phyloP scores from a whole-genome alignment of 371 early-diverging fungal genomes.

The Syncephalastrum racemosum region DNA sequence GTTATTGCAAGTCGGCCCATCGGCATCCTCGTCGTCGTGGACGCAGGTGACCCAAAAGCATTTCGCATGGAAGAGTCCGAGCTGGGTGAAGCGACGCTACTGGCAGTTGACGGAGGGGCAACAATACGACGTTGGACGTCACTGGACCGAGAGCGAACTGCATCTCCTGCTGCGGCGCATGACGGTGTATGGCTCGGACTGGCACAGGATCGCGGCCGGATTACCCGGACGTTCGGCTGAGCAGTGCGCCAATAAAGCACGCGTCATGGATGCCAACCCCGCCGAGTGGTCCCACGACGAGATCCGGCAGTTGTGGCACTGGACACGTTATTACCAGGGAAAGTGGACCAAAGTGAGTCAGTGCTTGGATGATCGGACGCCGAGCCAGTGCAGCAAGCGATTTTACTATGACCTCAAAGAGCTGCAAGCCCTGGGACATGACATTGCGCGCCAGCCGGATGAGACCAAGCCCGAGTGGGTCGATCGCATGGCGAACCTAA shows the following conservation, averaged over 20 bases:
- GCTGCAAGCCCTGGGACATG: conserved; percentile 16
- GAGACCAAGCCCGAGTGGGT: conserved; percentile 26
- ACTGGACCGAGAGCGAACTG: conserved; percentile 33
- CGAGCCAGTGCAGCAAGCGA: conserved; percentile 13
- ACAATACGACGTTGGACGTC: too few species aligned
- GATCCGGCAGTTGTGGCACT: conserved; percentile 32
- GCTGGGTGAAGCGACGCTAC: conserved; percentile 22
- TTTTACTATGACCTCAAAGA: conserved; percentile 23
- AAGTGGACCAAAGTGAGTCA: conserved; percentile 19
- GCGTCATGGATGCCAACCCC: conserved; percentile 28
- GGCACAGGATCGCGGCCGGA: conserved; percentile 44
- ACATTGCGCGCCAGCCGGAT: conserved; percentile 4
- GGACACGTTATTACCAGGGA: conserved; percentile 12
- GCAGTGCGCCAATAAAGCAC: conserved; percentile 15
- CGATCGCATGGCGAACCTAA: conserved; percentile 17
- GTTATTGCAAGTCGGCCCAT: conserved; percentile 14
- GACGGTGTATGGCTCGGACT: conserved; percentile 37
- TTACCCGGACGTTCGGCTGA: conserved; percentile 28
- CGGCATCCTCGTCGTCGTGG: too few species aligned
- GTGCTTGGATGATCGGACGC: conserved; percentile 25
- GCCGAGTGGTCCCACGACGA: conserved; percentile 28
- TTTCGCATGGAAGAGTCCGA: conserved; percentile 24
- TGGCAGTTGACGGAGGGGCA: too few species aligned
- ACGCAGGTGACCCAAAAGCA: neutral
- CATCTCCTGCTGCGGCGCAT: conserved; percentile 36